Evolutionary conservation across 78 protist species (phyloP), one percentile per base, ranked within the genome.

Genomic region (Acrasis kona): DNA sequence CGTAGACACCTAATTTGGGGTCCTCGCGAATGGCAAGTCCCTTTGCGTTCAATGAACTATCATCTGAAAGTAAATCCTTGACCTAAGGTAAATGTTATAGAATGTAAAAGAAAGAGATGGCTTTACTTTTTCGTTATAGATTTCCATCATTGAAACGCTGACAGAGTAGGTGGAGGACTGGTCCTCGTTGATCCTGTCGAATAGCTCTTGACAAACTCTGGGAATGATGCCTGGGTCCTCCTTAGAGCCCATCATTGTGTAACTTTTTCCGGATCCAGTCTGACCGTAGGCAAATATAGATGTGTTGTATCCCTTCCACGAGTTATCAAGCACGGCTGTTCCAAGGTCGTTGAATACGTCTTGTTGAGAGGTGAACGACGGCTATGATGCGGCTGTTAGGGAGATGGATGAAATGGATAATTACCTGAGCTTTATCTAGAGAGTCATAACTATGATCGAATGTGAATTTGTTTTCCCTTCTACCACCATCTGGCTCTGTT

Each of bases 221-320:
- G 93, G 93, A 5, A 79, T 65, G 8, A 89, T 70, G 36, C 90
- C 93, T 10, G 8, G 29, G 75, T 68, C 77, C 39, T 70, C 39
- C 40, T 34, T 30, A 4, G n/a, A 32, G 27, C 82, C 82, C 8
- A 77, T 78, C 81, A 80, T 82, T 6, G 78, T 41, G 70, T 76
- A 74, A 19, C 68, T 29, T 76, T 79, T 77, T 1, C 82, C 84
- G 1, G 87, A 75, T 10, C 89, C 89, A 6, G 88, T 71, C 42
- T 89, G 93, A 0, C 89, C 93, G 39, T 89, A 89, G 8, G 91
- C 89, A 39, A 89, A 89, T 36, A 89, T 39, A 29, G 79, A 37
- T 8, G 39, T 41, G 42, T 90, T 87, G 87, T 68, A 81, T 1
- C 83, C 83, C 27, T 71, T 27, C 77, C 78, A 81, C 3, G 84